Evolutionary conservation across 2,329 filamentous ascomycete genomes (phyloP).

Genomic region (Diatrype stigma): DNA sequence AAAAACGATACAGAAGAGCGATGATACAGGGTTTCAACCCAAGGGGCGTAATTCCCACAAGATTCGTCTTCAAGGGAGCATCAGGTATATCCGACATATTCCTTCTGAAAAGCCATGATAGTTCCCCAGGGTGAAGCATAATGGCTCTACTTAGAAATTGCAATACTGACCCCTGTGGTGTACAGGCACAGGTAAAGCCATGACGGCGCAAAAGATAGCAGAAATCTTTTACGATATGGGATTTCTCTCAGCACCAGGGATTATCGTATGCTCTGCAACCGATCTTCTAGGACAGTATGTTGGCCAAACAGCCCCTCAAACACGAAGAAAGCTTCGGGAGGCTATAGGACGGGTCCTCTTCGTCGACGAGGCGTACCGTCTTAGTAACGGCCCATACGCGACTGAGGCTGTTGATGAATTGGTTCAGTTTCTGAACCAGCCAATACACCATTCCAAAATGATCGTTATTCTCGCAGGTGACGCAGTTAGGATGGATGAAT

Average conservation of each 20-base stretch:
- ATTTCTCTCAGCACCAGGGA: conserved; percentile 54
- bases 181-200: conserved; percentile 69
- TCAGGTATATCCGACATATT: too few relatives aligned
- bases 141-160: too few relatives aligned
- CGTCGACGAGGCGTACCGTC: conserved; percentile 68
- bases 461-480: conserved; percentile 68
- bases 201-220: conserved; percentile 67
- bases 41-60: too few relatives aligned
- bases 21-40: too few relatives aligned
- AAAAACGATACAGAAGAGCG: too few relatives aligned
- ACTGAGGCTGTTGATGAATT: conserved; percentile 51
- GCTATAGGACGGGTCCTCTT: conserved; percentile 63
- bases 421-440: conserved; percentile 48
- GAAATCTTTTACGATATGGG: conserved; percentile 72
- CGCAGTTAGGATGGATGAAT: too few relatives aligned
- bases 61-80: too few relatives aligned
- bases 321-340: conserved; percentile 46
- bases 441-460: conserved; percentile 52
- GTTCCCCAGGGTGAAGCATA: too few relatives aligned
- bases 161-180: conserved; percentile 51
- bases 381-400: conserved; percentile 52
- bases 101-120: too few relatives aligned
- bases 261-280: conserved; percentile 61
- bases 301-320: conserved; percentile 67
- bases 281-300: conserved; percentile 65